Conservation (phyloP, 2,329 filamentous ascomycete species). For the Sporothrix schenckii region DNA sequence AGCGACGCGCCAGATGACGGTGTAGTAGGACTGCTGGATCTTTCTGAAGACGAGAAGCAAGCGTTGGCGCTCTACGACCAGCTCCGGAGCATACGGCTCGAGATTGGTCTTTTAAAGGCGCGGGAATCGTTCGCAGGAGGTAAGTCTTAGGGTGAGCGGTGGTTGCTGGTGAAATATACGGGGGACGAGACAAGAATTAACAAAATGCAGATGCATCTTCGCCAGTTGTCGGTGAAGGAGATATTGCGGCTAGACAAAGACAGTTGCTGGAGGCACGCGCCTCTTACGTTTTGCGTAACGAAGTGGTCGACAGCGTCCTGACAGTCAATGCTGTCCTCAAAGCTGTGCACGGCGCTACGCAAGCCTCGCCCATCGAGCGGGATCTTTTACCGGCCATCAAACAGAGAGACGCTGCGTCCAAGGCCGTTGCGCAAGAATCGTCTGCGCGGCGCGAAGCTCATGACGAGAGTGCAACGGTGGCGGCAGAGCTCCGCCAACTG, state of each 20-base stretch:
- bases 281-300: conserved; percentile 68
- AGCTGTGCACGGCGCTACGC: conserved; percentile 70
- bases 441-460: conserved; percentile 55
- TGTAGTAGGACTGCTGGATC: conserved; percentile 47
- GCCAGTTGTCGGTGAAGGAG: not conserved
- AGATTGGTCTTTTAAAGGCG: conserved; percentile 67
- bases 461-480: conserved; percentile 58
- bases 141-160: conserved; percentile 35
- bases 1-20: conserved; percentile 22
- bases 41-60: conserved; percentile 68
- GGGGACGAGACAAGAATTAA: not conserved
- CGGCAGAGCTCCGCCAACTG: conserved; percentile 60
- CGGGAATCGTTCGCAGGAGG: conserved; percentile 47
- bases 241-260: conserved; percentile 61
- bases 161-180: not conserved
- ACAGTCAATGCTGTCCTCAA: conserved; percentile 75
- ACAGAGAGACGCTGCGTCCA: conserved; percentile 68
- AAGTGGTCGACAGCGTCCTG: conserved; percentile 68
- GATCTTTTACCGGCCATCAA: conserved; percentile 68
- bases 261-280: conserved; percentile 72
- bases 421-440: conserved; percentile 63
- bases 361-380: conserved; percentile 67
- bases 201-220: not conserved
- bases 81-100: conserved; percentile 70
- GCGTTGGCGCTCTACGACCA: conserved; percentile 72